A percentile compares a stretch with the other conserved stretches of the same genome.
Evolutionary conservation across 176 grass and related monocot species (phyloP).

Genomic region (Echinochloa phyllopogon): DNA sequence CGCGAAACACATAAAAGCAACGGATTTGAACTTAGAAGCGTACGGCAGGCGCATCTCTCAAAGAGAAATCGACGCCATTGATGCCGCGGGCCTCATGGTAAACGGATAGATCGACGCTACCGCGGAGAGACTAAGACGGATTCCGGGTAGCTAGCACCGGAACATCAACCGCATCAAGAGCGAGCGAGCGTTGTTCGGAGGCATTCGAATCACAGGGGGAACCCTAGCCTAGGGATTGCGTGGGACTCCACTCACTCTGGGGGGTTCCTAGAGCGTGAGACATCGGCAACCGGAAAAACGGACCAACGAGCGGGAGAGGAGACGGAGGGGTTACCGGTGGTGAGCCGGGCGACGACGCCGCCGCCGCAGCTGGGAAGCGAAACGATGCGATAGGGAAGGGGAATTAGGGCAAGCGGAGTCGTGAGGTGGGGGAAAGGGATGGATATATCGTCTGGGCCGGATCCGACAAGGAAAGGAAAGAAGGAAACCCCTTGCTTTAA

Average conservation of each 20-base stretch:
- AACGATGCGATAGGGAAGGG: not conserved
- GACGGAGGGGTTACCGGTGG: not conserved
- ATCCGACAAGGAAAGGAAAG: too few species aligned
- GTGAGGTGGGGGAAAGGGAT: not conserved
- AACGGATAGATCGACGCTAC: not conserved
- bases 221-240: not conserved
- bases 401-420: conserved; percentile 6
- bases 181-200: not conserved
- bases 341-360: not conserved
- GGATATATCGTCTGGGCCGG: not conserved
- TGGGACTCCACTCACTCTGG: not conserved
- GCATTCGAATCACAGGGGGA: not conserved
- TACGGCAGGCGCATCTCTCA: too few species aligned
- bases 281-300: not conserved
- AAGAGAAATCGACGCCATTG: not conserved
- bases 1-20: not conserved
- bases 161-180: not conserved
- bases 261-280: not conserved
- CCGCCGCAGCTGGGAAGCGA: not conserved
- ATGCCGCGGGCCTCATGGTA: not conserved
- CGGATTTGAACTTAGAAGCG: not conserved
- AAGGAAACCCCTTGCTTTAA: too few species aligned
- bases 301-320: not conserved
- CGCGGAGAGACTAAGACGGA: not conserved
- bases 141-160: not conserved